Evolutionary conservation across 768 basidiomycete genomes (phyloP).

Genomic region (Xanthoconium stramineum): DNA sequence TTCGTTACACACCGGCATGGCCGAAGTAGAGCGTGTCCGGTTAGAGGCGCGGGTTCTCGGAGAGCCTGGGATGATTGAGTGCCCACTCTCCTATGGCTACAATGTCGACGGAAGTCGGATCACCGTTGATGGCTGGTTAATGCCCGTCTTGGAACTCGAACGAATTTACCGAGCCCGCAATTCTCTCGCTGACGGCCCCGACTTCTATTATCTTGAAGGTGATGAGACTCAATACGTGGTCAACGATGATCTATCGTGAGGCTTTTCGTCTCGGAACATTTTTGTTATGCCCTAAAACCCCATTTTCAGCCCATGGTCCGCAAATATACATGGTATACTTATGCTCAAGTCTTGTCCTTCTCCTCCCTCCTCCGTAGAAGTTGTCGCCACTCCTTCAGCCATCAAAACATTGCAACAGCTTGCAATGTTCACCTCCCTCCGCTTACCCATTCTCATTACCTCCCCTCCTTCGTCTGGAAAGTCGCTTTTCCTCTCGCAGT

Average conservation of each 20-base stretch:
- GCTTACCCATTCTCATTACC: constrained; percentile 77
- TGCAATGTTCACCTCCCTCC: constrained; percentile 60
- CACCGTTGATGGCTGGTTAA: constrained; percentile 74
- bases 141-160: constrained; percentile 66
- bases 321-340: constrained; percentile 64
- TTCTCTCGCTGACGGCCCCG: constrained; percentile 39
- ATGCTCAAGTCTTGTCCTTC: constrained; percentile 49
- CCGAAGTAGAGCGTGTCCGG: constrained; percentile 67
- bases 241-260: constrained; percentile 55
- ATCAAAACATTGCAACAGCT: constrained; percentile 57
- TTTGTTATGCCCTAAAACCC: constrained; percentile 11
- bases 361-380: constrained; percentile 29
- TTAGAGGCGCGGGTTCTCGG: constrained; percentile 64
- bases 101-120: constrained; percentile 44
- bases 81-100: constrained; percentile 53
- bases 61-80: constrained; percentile 56
- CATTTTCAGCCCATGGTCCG: constrained; percentile 49
- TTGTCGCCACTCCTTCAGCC: constrained; percentile 66
- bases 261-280: background rate
- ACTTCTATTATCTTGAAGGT: constrained; percentile 45
- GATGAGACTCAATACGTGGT: constrained; percentile 36
- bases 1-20: constrained; percentile 71
- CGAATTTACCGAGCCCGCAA: constrained; percentile 54
- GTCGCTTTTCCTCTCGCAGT: constrained; percentile 70
- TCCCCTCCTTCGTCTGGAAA: constrained; percentile 90